Evolutionary conservation across 768 basidiomycete species (phyloP).

Genomic region (Mycena polygramma): DNA sequence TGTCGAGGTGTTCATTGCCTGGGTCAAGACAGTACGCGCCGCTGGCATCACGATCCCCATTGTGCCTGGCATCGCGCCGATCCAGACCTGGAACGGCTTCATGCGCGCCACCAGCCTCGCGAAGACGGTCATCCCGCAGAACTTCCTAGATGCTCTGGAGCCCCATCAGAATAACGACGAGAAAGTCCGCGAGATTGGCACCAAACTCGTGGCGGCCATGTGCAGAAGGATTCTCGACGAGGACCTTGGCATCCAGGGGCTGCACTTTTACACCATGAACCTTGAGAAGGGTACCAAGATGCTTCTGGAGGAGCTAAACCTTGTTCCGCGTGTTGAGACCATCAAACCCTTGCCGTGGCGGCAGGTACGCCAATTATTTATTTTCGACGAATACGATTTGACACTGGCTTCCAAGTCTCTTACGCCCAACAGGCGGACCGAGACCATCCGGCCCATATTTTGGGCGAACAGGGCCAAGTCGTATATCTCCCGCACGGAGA

Average conservation of each 20-base stretch:
- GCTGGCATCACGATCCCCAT: constrained; percentile 92
- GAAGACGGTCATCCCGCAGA: constrained; percentile 82
- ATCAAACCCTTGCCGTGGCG: constrained; percentile 98
- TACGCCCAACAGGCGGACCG: constrained; percentile 90
- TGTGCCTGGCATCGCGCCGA: constrained; percentile 94
- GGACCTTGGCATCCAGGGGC: constrained; percentile 85
- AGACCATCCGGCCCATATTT: constrained; percentile 97
- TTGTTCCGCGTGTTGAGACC: constrained; percentile 90
- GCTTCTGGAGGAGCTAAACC: constrained; percentile 91
- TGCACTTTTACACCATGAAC: constrained; percentile 99
- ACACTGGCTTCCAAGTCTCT: constrained; percentile 70
- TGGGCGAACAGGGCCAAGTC: constrained; percentile 98
- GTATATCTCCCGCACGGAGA: constrained; percentile 95
- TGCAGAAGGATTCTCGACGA: constrained; percentile 87
- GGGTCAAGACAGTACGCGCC: constrained; percentile 87
- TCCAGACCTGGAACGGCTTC: constrained; percentile 98
- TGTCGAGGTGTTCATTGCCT: constrained; percentile 88
- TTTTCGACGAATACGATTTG: constrained; percentile 11
- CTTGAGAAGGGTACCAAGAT: constrained; percentile 95
- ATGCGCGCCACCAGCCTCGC: constrained; percentile 84
- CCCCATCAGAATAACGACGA: constrained; percentile 94
- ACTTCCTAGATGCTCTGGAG: constrained; percentile 81
- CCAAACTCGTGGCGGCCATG: constrained; percentile 95
- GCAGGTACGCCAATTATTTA: constrained; percentile 68
- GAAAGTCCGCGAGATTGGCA: constrained; percentile 92